Base-by-base conservation (phyloP, 257 asterid genomes). In the Apocynum venetum region DNA sequence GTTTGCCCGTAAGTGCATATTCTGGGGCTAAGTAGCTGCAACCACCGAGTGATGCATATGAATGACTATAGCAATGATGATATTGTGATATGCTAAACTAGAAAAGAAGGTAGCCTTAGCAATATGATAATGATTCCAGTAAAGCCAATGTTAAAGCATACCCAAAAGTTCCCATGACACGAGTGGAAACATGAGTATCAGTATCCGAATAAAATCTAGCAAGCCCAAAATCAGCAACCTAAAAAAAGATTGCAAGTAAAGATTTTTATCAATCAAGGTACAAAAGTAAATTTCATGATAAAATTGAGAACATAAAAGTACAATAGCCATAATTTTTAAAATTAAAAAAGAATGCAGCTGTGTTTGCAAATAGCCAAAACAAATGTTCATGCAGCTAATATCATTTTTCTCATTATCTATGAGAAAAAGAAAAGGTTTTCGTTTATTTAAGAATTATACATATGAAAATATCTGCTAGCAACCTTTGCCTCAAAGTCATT, bases 101-200 rank as follows among this genome's bases (percentile, higher is more conserved):
- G 43, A 52, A 51, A 11, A 53, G 9, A 49, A 79, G 56, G 12
- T 14, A 5, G 14, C 36, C 36, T 4, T 57, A 43, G 46, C 72
- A 46, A n/a, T 12, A 17, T n/a, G 53, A 40, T 8, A 41, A 55
- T 10, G 53, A 20, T 1, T 19, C 25, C 71, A 41, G 4, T 14
- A 36, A 43, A 43, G 3, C 17, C 36, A 59, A 44, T 2, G 5
- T 13, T 49, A 52, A 38, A 53, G 66, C 48, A 61, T 46, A 93
- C 97, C 98, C 98, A 57, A 90, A 93, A 79, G 98, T 93, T 82
- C 98, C 98, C 98, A 93, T 93, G 31, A 93, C 96, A 55, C 97
- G 92, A 67, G 98, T 93, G 72, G 98, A 93, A 77, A 93, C 94
- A 73, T 92, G 98, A 77, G 97, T 93, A 76, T 93, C 97, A 25